Conservation (phyloP, 2,329 filamentous ascomycete genomes). For the Aspergillus sp. region DNA sequence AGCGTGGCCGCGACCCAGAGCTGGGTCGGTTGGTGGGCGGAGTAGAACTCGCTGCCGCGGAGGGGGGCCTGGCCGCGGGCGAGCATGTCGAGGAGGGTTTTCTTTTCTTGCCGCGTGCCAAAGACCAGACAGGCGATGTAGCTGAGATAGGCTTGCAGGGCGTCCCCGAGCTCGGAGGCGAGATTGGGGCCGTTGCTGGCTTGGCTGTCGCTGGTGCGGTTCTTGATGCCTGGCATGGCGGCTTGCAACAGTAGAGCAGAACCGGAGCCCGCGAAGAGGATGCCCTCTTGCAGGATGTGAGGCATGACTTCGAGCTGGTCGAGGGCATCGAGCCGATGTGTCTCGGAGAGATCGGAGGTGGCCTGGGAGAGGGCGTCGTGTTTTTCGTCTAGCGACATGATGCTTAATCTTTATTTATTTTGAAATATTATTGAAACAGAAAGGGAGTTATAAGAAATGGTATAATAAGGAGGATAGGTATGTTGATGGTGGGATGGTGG, state of each 20-base stretch:
- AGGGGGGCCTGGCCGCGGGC: slow-evolving; percentile 21
- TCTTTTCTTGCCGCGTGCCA: slow-evolving; percentile 28
- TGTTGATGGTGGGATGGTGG: too few relatives aligned
- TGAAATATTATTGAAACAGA: too few relatives aligned
- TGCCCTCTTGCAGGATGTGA: slow-evolving; percentile 35
- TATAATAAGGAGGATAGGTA: too few relatives aligned
- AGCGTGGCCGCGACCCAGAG: slow-evolving; percentile 35
- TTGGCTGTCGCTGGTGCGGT: slow-evolving; percentile 14
- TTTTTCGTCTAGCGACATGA: slow-evolving; percentile 9
- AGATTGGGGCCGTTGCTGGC: slow-evolving; percentile 14
- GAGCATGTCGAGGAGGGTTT: slow-evolving; percentile 25
- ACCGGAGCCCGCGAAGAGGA: slow-evolving; percentile 33
- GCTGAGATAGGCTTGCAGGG: slow-evolving; percentile 28
- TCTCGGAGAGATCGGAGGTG: slow-evolving; percentile 13
- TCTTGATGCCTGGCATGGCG: slow-evolving; percentile 22
- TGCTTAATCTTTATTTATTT: too few relatives aligned
- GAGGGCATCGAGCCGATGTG: slow-evolving; percentile 26
- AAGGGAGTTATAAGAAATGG: too few relatives aligned
- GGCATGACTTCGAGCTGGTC: slow-evolving; percentile 33
- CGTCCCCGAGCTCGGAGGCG: slow-evolving; percentile 28
- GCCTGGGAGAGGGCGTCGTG: slow-evolving; percentile 8
- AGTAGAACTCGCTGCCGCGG: slow-evolving; percentile 18
- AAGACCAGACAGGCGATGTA: slow-evolving; percentile 36
- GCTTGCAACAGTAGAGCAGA: slow-evolving; percentile 35
- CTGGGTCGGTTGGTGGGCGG: slow-evolving; percentile 21